Conservation (phyloP, 2,329 filamentous ascomycete genomes). For the Fusarium sublunatum region DNA sequence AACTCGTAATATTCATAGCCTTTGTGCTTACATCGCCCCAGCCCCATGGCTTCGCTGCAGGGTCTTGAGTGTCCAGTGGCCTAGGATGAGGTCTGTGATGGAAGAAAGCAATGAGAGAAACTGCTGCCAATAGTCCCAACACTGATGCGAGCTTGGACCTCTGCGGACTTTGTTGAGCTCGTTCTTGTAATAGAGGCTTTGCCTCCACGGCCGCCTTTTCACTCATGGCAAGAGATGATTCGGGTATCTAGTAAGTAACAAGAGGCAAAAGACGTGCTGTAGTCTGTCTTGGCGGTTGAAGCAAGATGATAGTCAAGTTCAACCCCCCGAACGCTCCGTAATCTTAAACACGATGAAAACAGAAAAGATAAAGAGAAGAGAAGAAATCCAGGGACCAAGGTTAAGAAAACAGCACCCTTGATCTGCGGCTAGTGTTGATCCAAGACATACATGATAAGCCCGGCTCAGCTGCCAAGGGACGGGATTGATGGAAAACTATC, state of each 20-base stretch:
- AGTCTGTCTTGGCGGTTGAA: not conserved
- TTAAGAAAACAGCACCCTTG: conserved; percentile 4
- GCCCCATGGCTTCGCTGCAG: conserved; percentile 38
- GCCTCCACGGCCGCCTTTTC: conserved; percentile 31
- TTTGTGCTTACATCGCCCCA: conserved; percentile 41
- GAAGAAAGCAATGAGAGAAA: conserved; percentile 38
- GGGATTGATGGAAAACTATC: conserved; percentile 9
- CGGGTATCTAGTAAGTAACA: not conserved
- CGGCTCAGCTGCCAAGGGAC: conserved; percentile 6
- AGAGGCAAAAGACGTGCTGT: not conserved
- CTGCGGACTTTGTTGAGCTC: conserved; percentile 10
- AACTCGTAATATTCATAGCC: conserved; percentile 3
- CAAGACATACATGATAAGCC: conserved; percentile 38
- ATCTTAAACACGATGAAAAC: not conserved
- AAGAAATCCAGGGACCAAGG: not conserved
- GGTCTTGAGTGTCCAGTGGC: not conserved
- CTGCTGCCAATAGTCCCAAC: conserved; percentile 35
- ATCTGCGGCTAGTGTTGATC: conserved; percentile 5
- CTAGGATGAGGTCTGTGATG: conserved; percentile 28
- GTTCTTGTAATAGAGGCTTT: conserved; percentile 26
- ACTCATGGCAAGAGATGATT: conserved; percentile 21
- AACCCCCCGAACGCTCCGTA: not conserved
- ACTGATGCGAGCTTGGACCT: conserved; percentile 14
- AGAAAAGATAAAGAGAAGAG: not conserved
- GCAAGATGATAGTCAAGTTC: not conserved